These are phyloP conservation scores for Suhomyces maxii DNA, from an alignment of 1,139 yeast species.

Conservation along the genomic window DNA sequence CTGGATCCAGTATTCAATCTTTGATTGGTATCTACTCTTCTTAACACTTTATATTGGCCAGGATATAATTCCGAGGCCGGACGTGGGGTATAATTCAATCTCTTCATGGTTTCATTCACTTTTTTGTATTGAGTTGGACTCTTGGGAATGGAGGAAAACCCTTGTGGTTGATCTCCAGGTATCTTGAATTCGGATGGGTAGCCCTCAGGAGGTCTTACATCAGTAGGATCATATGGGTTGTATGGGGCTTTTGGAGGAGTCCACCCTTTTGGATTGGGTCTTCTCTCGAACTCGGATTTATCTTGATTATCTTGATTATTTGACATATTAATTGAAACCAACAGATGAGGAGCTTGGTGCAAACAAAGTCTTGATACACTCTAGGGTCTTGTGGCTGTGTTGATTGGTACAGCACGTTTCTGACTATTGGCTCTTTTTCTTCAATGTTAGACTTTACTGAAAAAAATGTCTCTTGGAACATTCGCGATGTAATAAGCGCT, in stretches of 20 bases:
- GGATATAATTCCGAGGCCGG: slow-evolving; percentile 75
- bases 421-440: background rate
- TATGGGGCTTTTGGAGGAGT: slow-evolving; percentile 79
- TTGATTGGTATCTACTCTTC: slow-evolving; percentile 56
- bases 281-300: slow-evolving; percentile 38
- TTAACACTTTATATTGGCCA: slow-evolving; percentile 73
- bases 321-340: background rate
- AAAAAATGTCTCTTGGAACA: background rate
- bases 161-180: slow-evolving; percentile 54
- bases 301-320: background rate
- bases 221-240: slow-evolving; percentile 81
- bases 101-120: slow-evolving; percentile 71
- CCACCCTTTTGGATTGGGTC: slow-evolving; percentile 86
- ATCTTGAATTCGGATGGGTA: slow-evolving; percentile 76
- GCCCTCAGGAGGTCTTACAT: slow-evolving; percentile 76
- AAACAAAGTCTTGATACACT: too few relatives aligned
- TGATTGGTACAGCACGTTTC: too few relatives aligned
- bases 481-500: background rate
- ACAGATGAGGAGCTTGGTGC: too few relatives aligned
- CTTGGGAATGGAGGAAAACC: slow-evolving; percentile 63
- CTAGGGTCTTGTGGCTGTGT: too few relatives aligned
- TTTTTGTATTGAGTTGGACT: slow-evolving; percentile 69
- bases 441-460: background rate
- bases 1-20: slow-evolving; percentile 57
- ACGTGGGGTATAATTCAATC: slow-evolving; percentile 74